Base-by-base conservation (phyloP, 495 filamentous ascomycete genomes). In the Daldinia concentrica region DNA sequence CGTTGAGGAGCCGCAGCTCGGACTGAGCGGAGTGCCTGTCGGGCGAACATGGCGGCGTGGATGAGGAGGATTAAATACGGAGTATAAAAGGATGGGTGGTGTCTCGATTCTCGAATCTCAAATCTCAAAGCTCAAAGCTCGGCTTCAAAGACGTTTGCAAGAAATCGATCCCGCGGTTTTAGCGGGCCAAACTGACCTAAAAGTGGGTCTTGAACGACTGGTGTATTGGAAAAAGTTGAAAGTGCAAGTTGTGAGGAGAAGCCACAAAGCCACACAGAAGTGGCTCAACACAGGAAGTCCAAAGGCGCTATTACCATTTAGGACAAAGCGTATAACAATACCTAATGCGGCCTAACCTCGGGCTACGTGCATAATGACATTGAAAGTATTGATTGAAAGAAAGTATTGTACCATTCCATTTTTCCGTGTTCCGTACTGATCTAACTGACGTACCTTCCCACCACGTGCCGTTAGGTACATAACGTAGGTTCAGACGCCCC, bases 1-100 rank as follows among this genome's bases (percentile, higher is more conserved):
- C 80, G 76, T 76, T 78, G 85, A 70, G 86, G 83, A 81, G 85
- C 84, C 63, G 85, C 84, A 60, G 86, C 78, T 76, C 87, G 86
- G 77, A 84, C 78, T 72, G 86, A 83, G 80, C 86, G 86, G 77
- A 89, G 74, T 71, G 84, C 85, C 82, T 89, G 86, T 82, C 84
- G 82, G 75, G 87, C 87, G 80, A 89, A 76, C 89, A 91, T 91
- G 76, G 74, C 87, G 79, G 76, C 58, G 59, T 48, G 29, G 52
- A 73, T 71, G 74, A 62, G 66, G 70, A 73, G 69, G 57, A 19
- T 19, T 57, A 32, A 11, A 11, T 57, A 32, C 30, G 9, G 29
- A 22, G 29, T 29, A 57, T 36, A 72, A 52, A 45, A 56, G 76
- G 72, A 73, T 59, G 34, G 50, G 32, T 59, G 58, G 66, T 64